These are phyloP conservation scores for Leccinum subgranulosum DNA, from an alignment of 768 basidiomycete species.

Conservation along the genomic window DNA sequence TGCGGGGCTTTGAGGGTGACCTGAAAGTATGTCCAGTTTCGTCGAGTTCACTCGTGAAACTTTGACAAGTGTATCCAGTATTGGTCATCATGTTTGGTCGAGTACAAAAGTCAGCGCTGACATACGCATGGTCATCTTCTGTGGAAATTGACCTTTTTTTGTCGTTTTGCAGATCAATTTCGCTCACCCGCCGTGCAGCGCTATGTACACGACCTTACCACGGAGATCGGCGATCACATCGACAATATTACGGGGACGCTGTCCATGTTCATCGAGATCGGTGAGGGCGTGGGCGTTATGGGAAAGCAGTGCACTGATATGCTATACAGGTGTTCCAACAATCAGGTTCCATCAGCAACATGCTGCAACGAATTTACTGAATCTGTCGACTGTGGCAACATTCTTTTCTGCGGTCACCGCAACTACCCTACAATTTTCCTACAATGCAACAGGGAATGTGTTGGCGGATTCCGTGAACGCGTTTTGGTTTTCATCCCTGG, in stretches of 20 bases:
- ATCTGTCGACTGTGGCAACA: conserved; percentile 51
- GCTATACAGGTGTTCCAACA: conserved; percentile 47
- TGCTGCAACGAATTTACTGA: conserved; percentile 45
- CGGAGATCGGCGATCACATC: conserved; percentile 52
- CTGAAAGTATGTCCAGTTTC: conserved; percentile 37
- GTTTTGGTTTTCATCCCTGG: conserved; percentile 54
- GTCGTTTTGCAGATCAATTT: conserved; percentile 41
- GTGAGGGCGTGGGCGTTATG: conserved; percentile 31
- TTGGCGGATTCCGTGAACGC: conserved; percentile 45
- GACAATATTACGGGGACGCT: conserved; percentile 51
- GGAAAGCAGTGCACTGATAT: conserved; percentile 24
- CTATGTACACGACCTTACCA: conserved; percentile 51
- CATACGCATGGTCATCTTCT: background rate
- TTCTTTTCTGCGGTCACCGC: conserved; percentile 57
- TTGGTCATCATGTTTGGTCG: conserved; percentile 49
- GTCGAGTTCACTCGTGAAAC: background rate
- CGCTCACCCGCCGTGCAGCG: conserved; percentile 50
- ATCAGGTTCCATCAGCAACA: conserved; percentile 55
- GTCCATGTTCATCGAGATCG: conserved; percentile 52
- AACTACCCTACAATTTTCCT: conserved; percentile 48
- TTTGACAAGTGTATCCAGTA: conserved; percentile 36
- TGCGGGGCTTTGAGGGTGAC: conserved; percentile 48
- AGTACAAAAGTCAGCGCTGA: conserved; percentile 41
- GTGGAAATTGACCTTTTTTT: conserved; percentile 7
- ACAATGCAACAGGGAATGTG: conserved; percentile 29